Evolutionary conservation across 2,329 filamentous ascomycete genomes (phyloP).

Genomic region (Paracoccidioides brasiliensis): DNA sequence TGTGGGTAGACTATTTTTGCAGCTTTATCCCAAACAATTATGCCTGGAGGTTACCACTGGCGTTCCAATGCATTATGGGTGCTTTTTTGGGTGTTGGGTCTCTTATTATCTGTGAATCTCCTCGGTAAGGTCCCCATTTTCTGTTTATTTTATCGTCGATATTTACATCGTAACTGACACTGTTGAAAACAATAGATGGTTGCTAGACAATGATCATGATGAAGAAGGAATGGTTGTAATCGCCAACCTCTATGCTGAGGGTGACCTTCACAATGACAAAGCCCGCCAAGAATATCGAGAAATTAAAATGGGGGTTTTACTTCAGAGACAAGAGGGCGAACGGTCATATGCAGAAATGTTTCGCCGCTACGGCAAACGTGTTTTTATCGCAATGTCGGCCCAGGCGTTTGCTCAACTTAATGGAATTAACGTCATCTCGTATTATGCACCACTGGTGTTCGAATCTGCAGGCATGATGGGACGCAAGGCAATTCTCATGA

Average conservation of each 20-base stretch:
- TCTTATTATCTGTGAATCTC: constrained; percentile 89
- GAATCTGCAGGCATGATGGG: constrained; percentile 94
- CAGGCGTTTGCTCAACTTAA: constrained; percentile 93
- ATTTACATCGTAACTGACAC: constrained; percentile 17
- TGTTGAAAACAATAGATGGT: constrained; percentile 52
- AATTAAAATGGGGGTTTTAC: constrained; percentile 94
- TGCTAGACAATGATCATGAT: constrained; percentile 93
- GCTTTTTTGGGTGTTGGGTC: constrained; percentile 71
- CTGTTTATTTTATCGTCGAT: not conserved
- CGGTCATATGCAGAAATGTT: constrained; percentile 91
- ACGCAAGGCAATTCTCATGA: constrained; percentile 87
- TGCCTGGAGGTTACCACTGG: constrained; percentile 80
- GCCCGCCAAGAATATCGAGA: constrained; percentile 93
- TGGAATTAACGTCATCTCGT: constrained; percentile 98
- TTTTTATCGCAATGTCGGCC: constrained; percentile 97
- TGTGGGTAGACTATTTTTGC: constrained; percentile 98
- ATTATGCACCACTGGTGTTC: constrained; percentile 93
- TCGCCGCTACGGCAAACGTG: constrained; percentile 74
- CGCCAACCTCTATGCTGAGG: constrained; percentile 89
- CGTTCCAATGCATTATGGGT: constrained; percentile 94
- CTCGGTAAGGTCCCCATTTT: constrained; percentile 46
- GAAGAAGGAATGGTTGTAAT: constrained; percentile 98
- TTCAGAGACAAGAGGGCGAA: constrained; percentile 90
- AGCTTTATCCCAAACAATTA: constrained; percentile 73
- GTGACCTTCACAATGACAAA: constrained; percentile 85